Conservation (phyloP, 345 rosid genomes). For the Balakata baccata region DNA sequence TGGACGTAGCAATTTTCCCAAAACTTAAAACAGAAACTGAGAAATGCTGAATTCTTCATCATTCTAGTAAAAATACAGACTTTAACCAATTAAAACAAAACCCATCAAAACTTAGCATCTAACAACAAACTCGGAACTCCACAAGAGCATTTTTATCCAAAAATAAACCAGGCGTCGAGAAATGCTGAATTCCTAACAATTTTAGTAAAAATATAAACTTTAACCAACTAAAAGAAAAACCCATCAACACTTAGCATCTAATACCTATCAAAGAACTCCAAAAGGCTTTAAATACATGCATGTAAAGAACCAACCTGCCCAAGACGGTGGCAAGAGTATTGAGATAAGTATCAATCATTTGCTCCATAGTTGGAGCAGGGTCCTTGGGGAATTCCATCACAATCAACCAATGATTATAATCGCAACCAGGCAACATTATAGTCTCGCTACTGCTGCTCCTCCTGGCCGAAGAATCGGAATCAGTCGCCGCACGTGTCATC, state of each 20-base stretch:
- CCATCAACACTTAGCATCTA: neutral
- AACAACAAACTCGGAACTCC: neutral
- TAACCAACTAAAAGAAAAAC: neutral
- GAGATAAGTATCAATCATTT: conserved; percentile 93
- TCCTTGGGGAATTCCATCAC: conserved; percentile 98
- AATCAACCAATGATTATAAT: conserved; percentile 92
- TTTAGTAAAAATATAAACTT: neutral
- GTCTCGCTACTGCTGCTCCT: conserved; percentile 66
- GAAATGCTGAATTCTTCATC: conserved; percentile 5
- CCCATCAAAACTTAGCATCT: neutral
- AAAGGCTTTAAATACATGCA: neutral
- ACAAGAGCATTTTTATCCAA: neutral
- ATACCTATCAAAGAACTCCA: neutral
- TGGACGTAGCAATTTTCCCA: neutral
- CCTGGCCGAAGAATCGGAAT: conserved; percentile 60
- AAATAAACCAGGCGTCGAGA: neutral
- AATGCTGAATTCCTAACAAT: neutral
- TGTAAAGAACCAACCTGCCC: conserved; percentile 50
- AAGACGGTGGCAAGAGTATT: conserved; percentile 80
- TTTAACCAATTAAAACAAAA: neutral
- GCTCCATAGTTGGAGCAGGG: conserved; percentile 87
- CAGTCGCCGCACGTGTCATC: conserved; percentile 39
- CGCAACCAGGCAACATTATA: conserved; percentile 89
- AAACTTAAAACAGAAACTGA: neutral
- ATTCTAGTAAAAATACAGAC: neutral